phyloP scores from a whole-genome alignment of 768 basidiomycete species.

The Gymnopilus junonius region DNA sequence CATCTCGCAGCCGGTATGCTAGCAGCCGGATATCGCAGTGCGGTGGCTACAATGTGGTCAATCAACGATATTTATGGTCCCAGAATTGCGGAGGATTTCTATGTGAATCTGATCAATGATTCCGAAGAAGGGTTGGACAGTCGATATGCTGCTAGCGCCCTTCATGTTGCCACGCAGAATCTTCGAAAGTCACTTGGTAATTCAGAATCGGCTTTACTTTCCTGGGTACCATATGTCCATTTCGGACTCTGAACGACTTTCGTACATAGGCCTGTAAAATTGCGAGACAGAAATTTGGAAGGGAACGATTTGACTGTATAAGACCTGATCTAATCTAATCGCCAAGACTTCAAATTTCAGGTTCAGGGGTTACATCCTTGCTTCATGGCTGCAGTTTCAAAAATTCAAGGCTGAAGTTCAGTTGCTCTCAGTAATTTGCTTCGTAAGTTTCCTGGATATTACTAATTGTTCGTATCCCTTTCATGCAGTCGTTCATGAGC shows the following conservation, averaged over 20 bases:
- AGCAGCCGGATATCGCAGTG: constrained; percentile 12
- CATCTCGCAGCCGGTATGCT: constrained; percentile 18
- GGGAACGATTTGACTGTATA: too few species aligned
- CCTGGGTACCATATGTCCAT: constrained; percentile 11
- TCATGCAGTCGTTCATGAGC: too few species aligned
- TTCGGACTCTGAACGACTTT: background rate
- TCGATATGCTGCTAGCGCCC: background rate
- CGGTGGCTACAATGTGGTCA: constrained; percentile 17
- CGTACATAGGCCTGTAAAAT: too few species aligned
- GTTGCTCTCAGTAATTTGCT: too few species aligned
- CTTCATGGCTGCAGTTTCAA: too few species aligned
- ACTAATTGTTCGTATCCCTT: too few species aligned
- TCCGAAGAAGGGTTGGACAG: constrained; percentile 2
- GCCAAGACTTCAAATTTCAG: too few species aligned
- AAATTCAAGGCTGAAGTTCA: too few species aligned
- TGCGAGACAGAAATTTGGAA: too few species aligned
- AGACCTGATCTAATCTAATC: too few species aligned
- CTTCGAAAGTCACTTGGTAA: background rate
- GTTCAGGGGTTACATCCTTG: too few species aligned
- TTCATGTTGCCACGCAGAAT: background rate
- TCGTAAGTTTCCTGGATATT: too few species aligned
- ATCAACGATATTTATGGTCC: constrained; percentile 9
- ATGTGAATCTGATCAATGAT: background rate
- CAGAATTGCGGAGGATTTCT: background rate
- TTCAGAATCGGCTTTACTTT: background rate